Evolutionary conservation across 306 rosid genomes (phyloP).

Genomic region (Quercus suber): DNA sequence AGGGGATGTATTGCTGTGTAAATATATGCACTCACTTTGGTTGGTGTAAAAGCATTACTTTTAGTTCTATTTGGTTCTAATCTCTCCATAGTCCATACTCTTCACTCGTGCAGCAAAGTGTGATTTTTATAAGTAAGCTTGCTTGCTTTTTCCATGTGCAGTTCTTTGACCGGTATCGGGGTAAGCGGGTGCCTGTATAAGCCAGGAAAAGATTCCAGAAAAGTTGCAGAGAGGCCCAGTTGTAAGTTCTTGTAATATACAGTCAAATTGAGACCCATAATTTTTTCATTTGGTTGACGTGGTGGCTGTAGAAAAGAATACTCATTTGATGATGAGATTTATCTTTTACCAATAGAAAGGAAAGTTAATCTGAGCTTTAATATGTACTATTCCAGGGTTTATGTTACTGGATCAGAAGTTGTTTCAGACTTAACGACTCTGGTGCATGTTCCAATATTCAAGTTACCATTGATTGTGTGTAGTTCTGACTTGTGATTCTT

Average conservation of each 20-base stretch:
- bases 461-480: neutral
- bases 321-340: neutral
- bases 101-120: neutral
- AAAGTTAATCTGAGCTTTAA: neutral
- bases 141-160: slow-evolving; percentile 36
- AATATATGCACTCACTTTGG: neutral
- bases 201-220: slow-evolving; percentile 10
- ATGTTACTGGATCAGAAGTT: too few species aligned
- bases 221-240: slow-evolving; percentile 30
- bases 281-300: slow-evolving; percentile 19
- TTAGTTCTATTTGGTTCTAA: neutral
- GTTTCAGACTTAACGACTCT: neutral
- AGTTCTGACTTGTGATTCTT: too few species aligned
- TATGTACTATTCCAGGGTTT: neutral
- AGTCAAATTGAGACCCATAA: slow-evolving; percentile 28
- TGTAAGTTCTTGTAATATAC: slow-evolving; percentile 51
- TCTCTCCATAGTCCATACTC: neutral
- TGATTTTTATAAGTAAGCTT: slow-evolving; percentile 7
- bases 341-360: neutral
- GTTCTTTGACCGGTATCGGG: slow-evolving; percentile 79
- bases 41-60: neutral
- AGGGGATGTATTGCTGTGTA: neutral
- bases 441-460: neutral
- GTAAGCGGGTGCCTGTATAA: slow-evolving; percentile 89
- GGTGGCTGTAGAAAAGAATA: slow-evolving; percentile 13